phyloP scores from a whole-genome alignment of 2,329 filamentous ascomycete species.

The Malbranchea zuffiana region DNA sequence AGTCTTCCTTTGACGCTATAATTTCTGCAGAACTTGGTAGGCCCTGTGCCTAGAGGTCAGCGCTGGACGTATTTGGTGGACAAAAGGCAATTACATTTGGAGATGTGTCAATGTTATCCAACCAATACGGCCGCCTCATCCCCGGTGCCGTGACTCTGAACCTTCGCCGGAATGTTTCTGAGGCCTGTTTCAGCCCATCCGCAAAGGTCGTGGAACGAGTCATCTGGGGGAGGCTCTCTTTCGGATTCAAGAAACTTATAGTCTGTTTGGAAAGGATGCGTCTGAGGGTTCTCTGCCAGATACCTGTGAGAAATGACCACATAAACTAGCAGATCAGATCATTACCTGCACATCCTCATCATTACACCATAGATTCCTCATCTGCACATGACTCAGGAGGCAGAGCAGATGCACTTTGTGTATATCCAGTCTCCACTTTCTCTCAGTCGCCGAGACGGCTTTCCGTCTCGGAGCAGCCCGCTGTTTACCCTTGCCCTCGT shows the following conservation, averaged over 20 bases:
- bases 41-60: conserved; percentile 7
- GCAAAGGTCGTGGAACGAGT: conserved; percentile 65
- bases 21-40: conserved; percentile 51
- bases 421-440: conserved; percentile 55
- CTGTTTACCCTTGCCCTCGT: conserved; percentile 18
- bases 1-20: conserved; percentile 60
- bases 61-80: conserved; percentile 3
- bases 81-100: conserved; percentile 39
- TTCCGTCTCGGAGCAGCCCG: conserved; percentile 34
- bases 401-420: conserved; percentile 82
- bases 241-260: conserved; percentile 57
- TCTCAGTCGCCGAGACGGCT: conserved; percentile 47
- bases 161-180: conserved; percentile 54
- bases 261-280: conserved; percentile 56
- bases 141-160: conserved; percentile 65
- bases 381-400: conserved; percentile 63
- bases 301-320: conserved; percentile 10
- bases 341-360: conserved; percentile 55
- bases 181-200: conserved; percentile 61
- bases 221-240: conserved; percentile 58
- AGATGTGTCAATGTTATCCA: conserved; percentile 52
- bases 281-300: conserved; percentile 40
- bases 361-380: conserved; percentile 84
- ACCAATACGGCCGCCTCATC: conserved; percentile 62
- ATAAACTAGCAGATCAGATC: neutral